These are phyloP conservation scores for Cytospora piceae DNA, from an alignment of 2,329 filamentous ascomycete species.

Conservation along the genomic window DNA sequence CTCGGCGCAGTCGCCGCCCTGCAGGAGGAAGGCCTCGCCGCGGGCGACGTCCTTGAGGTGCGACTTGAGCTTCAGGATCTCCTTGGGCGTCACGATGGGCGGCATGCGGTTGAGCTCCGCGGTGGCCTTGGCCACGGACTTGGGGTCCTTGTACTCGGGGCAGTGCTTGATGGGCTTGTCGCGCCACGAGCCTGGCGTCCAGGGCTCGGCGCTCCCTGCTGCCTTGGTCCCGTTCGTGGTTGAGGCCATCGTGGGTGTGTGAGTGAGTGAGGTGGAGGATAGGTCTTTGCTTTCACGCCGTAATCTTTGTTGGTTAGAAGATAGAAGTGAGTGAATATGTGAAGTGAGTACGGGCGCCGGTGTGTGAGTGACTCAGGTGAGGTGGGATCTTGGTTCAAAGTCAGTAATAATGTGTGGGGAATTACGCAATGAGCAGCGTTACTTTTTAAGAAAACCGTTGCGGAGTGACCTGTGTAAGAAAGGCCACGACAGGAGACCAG, in stretches of 20 bases:
- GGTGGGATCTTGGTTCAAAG: neutral
- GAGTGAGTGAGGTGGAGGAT: slow-evolving; percentile 14
- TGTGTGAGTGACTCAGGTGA: neutral
- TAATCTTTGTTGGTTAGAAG: neutral
- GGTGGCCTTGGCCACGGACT: slow-evolving; percentile 62
- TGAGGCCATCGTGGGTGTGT: slow-evolving; percentile 18
- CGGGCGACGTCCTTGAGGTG: slow-evolving; percentile 83
- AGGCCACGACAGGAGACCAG: too few relatives aligned
- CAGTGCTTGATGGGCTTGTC: slow-evolving; percentile 79
- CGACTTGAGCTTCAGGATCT: slow-evolving; percentile 79
- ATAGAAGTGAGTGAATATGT: neutral
- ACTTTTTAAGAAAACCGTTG: neutral
- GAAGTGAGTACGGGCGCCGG: neutral
- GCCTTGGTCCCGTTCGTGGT: slow-evolving; percentile 10
- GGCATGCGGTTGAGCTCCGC: slow-evolving; percentile 70
- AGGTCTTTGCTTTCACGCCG: neutral
- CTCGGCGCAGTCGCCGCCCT: slow-evolving; percentile 96
- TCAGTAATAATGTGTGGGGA: neutral
- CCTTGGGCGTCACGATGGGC: slow-evolving; percentile 76
- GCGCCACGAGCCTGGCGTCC: slow-evolving; percentile 72
- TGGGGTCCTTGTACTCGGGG: slow-evolving; percentile 68
- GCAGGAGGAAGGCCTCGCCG: slow-evolving; percentile 89
- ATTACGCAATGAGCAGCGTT: slow-evolving; percentile 1
- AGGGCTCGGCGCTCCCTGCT: slow-evolving; percentile 37
- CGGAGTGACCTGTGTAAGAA: neutral